Evolutionary conservation across 495 filamentous ascomycete genomes (phyloP).

Genomic region (Penicillium simplicissimum): DNA sequence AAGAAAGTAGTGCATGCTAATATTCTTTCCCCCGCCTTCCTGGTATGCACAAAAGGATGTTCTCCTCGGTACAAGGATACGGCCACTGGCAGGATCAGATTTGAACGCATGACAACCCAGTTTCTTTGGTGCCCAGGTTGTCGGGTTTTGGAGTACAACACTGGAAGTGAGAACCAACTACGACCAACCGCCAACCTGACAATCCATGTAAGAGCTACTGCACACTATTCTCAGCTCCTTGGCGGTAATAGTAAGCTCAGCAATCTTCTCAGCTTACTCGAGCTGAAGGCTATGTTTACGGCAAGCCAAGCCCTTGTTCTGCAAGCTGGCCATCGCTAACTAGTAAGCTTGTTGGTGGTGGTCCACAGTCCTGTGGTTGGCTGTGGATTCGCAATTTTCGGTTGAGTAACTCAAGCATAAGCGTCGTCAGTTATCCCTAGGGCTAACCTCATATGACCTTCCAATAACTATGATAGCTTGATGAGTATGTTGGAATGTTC

Average conservation of each 20-base stretch:
- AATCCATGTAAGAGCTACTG: neutral
- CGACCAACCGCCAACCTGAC: neutral
- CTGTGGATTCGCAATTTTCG: neutral
- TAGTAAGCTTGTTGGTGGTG: neutral
- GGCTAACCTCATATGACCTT: neutral
- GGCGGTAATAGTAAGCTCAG: neutral
- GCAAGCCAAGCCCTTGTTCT: neutral
- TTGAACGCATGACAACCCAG: neutral
- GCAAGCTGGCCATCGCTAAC: neutral
- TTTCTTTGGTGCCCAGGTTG: neutral
- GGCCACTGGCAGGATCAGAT: neutral
- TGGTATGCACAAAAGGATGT: neutral
- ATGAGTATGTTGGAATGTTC: neutral
- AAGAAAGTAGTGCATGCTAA: neutral
- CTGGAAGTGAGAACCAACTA: neutral
- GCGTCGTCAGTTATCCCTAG: neutral
- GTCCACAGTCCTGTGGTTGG: too few species aligned
- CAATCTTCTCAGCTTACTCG: neutral
- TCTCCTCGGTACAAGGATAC: neutral
- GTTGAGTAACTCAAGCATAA: neutral
- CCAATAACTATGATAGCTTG: neutral
- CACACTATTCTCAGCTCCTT: neutral
- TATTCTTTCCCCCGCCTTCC: neutral
- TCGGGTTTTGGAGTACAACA: neutral
- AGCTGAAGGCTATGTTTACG: neutral